A percentile compares a stretch with the other conserved stretches of the same genome.
phyloP scores from a whole-genome alignment of 2,329 filamentous ascomycete genomes.

The Trichoderma sp. region DNA sequence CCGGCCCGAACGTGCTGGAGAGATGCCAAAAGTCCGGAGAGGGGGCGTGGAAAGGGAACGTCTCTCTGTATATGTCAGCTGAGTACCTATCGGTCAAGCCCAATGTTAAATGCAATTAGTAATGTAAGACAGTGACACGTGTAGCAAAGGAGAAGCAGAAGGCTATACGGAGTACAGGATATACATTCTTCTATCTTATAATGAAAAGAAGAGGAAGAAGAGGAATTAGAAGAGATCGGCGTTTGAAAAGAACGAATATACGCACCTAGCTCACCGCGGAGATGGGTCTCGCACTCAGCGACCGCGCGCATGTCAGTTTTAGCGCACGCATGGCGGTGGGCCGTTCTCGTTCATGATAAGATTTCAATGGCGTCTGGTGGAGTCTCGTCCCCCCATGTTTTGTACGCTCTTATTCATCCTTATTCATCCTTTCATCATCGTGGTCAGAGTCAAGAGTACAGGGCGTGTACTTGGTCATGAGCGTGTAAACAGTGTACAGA shows the following conservation, averaged over 20 bases:
- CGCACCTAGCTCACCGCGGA: background rate
- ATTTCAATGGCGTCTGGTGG: background rate
- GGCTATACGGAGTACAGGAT: too few relatives aligned
- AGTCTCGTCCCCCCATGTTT: background rate
- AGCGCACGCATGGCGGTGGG: background rate
- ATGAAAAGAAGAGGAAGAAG: background rate
- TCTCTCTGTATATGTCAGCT: background rate
- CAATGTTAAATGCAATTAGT: background rate
- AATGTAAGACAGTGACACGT: background rate
- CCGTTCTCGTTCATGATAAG: background rate
- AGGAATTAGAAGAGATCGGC: background rate
- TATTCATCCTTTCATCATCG: background rate
- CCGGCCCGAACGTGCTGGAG: background rate
- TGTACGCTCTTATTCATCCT: background rate
- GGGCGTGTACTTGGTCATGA: background rate
- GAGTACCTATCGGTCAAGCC: background rate
- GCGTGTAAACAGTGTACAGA: background rate
- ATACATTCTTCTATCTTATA: too few relatives aligned
- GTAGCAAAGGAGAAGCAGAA: background rate
- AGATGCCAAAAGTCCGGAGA: background rate
- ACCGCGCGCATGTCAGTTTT: background rate
- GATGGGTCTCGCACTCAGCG: background rate
- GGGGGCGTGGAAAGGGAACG: background rate
- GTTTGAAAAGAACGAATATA: background rate
- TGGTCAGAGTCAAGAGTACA: background rate